Evolutionary conservation across 164 flowering plant species (phyloP).

Genomic region (Vitis cinerea): DNA sequence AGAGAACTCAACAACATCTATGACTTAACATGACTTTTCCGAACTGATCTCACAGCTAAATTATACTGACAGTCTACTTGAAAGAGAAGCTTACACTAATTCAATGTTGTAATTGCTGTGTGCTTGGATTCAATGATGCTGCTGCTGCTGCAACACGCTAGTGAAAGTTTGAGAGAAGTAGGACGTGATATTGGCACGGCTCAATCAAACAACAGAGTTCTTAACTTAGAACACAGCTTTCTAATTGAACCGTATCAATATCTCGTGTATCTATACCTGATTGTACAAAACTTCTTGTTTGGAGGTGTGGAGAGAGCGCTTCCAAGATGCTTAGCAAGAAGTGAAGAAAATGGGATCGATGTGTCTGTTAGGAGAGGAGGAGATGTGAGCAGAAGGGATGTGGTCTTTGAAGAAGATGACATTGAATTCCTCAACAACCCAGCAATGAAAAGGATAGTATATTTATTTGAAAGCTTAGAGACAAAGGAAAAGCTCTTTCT

Average conservation of each 20-base stretch:
- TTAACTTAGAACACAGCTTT: conserved; percentile 16
- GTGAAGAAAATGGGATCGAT: neutral
- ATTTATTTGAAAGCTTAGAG: conserved; percentile 35
- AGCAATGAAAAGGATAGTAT: conserved; percentile 28
- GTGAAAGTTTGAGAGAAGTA: neutral
- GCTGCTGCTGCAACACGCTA: too few relatives aligned
- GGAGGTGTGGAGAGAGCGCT: too few relatives aligned
- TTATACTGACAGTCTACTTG: too few relatives aligned
- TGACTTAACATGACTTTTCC: too few relatives aligned
- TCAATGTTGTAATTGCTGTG: too few relatives aligned
- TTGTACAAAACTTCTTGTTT: neutral
- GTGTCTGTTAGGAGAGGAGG: conserved; percentile 5
- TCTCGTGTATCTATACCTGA: conserved; percentile 24
- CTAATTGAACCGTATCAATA: conserved; percentile 64
- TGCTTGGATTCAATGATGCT: too few relatives aligned
- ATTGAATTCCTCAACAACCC: conserved; percentile 49
- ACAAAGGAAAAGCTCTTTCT: conserved; percentile 26
- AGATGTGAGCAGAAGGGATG: conserved; percentile 2
- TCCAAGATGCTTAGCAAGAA: neutral
- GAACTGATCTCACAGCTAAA: too few relatives aligned
- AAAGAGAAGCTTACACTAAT: too few relatives aligned
- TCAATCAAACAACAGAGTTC: conserved; percentile 40
- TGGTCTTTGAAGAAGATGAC: conserved; percentile 6
- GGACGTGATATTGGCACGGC: conserved; percentile 60
- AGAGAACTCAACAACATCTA: too few relatives aligned